Conservation (phyloP, 202 grass and related monocot genomes). For the Cymbopogon flexuosus region DNA sequence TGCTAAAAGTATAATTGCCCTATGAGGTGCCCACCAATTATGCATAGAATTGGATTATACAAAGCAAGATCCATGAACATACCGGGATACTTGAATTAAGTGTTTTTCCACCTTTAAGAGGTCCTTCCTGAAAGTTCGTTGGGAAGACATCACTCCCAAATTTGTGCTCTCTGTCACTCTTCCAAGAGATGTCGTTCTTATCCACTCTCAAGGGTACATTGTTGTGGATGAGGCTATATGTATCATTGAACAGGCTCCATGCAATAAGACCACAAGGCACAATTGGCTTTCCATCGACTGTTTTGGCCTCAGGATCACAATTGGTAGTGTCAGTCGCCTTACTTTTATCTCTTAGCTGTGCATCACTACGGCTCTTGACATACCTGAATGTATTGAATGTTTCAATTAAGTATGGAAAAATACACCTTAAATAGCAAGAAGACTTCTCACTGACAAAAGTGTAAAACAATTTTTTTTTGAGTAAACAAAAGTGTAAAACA, state of each 20-base stretch:
- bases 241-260: constrained; percentile 93
- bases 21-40: neutral
- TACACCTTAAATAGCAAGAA: neutral
- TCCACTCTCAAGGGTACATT: constrained; percentile 40
- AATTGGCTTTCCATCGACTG: constrained; percentile 40
- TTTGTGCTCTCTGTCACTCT: constrained; percentile 94
- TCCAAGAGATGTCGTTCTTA: constrained; percentile 84
- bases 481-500: neutral
- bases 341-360: constrained; percentile 48
- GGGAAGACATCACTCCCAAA: constrained; percentile 84
- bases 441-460: neutral
- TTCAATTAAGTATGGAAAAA: constrained; percentile 13
- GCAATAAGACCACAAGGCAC: constrained; percentile 95
- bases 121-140: constrained; percentile 68
- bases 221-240: constrained; percentile 52
- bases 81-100: constrained; percentile 49
- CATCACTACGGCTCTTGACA: constrained; percentile 89
- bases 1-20: constrained; percentile 7
- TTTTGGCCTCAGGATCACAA: constrained; percentile 70
- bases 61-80: constrained; percentile 37
- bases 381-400: constrained; percentile 52
- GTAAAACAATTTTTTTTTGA: neutral
- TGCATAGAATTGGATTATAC: constrained; percentile 10
- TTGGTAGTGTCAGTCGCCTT: constrained; percentile 30
- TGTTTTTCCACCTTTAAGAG: constrained; percentile 59